Conservation (phyloP, 2,329 filamentous ascomycete genomes). For the Nothomitra cinnamomea region DNA sequence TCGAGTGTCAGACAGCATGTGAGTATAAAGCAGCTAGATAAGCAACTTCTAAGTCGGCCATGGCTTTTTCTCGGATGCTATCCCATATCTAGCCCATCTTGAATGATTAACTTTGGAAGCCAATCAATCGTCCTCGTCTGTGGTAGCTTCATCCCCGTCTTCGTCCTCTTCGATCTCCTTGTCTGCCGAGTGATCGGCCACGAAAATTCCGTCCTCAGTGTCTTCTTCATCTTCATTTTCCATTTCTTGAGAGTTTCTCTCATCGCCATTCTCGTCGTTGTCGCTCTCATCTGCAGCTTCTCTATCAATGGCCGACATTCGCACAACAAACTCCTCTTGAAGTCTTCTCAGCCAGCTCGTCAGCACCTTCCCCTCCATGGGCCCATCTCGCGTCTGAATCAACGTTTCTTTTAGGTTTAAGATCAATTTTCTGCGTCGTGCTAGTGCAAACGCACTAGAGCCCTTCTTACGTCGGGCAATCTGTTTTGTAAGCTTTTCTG, state of each 20-base stretch:
- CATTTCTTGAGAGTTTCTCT: no score
- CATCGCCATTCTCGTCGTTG: neutral
- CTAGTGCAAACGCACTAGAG: slow-evolving; percentile 39
- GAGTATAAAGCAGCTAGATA: no score
- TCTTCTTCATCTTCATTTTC: neutral
- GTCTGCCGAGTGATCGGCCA: no score
- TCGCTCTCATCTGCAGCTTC: neutral
- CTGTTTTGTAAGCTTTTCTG: slow-evolving; percentile 40
- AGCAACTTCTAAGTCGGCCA: no score
- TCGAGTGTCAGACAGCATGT: no score
- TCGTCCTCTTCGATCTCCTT: neutral
- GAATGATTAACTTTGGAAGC: no score
- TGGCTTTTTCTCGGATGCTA: no score
- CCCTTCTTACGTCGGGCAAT: slow-evolving; percentile 40
- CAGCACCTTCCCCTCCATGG: slow-evolving; percentile 47
- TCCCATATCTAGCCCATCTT: no score
- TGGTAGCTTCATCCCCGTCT: neutral
- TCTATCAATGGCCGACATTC: slow-evolving; percentile 50
- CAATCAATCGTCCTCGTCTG: neutral
- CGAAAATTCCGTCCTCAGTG: neutral
- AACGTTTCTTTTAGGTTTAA: slow-evolving; percentile 58
- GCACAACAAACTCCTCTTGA: slow-evolving; percentile 55
- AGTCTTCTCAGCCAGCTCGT: slow-evolving; percentile 45
- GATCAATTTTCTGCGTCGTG: slow-evolving; percentile 54
- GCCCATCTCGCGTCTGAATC: slow-evolving; percentile 45